Base-by-base conservation (phyloP, 1,284 basidiomycete species). In the Tilletia caries region DNA sequence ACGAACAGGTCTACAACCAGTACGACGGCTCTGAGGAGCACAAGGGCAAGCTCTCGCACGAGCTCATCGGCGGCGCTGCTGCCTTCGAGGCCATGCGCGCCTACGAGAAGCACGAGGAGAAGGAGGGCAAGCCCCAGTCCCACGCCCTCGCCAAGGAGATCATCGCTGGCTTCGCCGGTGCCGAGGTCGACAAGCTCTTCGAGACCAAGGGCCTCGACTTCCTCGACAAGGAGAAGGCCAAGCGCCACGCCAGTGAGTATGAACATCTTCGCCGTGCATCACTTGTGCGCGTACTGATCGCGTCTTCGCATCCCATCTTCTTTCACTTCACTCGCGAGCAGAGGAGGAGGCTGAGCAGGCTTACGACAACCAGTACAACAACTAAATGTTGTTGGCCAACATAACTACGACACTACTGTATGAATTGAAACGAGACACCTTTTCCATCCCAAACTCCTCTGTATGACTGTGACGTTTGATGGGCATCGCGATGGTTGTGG, bases 81-180 rank as follows among this genome's bases (percentile, higher is more conserved):
- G 68, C 65, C 41, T 71, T 75, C 41, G 70, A 88, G 85, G 88
- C 88, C 62, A 87, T 87, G 25, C 87, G 87, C 75, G 86, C 86
- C 10, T 89, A 88, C 81, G 87, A 89, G 78, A 77, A 87, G 2
- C 86, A 86, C 33, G 76, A 78, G 18, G 78, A 60, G 44, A 86
- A 87, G 73, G 85, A 83, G 44, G 72, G 70, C 67, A 73, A 72
- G 65, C 70, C 72, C n/a, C n/a, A n/a, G n/a, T n/a, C n/a, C 43
- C 76, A 80, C 72, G 73, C 70, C 37, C 65, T 86, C 70, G 87
- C 87, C 33, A 86, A 86, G 23, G 82, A 83, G 76, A 65, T 81
- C 67, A 66, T 81, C 37, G 87, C 86, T 73, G 86, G 83, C 52
- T 78, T 77, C 70, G 75, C 73, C 10, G 73, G 72, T 34, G 75